A percentile compares a stretch with the other conserved stretches of the same genome.
These are phyloP conservation scores for Puya raimondii DNA, from an alignment of 176 grass and related monocot species.

Conservation along the genomic window DNA sequence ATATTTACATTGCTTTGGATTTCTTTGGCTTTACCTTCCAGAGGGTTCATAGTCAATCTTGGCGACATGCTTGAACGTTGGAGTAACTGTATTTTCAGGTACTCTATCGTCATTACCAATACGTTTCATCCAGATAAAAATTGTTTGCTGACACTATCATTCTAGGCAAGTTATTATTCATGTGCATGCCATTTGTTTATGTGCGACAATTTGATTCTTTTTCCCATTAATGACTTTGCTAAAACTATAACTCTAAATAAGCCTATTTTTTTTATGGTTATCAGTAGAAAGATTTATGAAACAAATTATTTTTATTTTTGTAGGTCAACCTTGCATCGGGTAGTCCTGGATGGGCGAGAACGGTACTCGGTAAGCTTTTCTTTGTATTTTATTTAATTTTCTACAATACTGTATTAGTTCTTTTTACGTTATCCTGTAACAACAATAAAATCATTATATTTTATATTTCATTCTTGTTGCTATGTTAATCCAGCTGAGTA, in stretches of 20 bases:
- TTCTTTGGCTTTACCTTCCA: constrained; percentile 29
- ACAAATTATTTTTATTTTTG: constrained; percentile 18
- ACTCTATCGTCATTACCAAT: constrained; percentile 1
- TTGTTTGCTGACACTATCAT: not conserved
- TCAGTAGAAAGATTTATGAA: not conserved
- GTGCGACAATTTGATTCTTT: not conserved
- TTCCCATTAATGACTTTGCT: not conserved
- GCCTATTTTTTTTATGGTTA: not conserved
- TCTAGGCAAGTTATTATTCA: not conserved
- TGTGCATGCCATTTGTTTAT: not conserved
- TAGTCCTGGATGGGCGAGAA: constrained; percentile 62
- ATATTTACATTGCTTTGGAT: constrained; percentile 1
- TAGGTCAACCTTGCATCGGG: constrained; percentile 86
- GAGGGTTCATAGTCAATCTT: constrained; percentile 93
- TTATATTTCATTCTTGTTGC: not conserved
- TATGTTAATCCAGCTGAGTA: not conserved
- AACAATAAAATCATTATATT: not conserved
- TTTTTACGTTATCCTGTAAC: not conserved
- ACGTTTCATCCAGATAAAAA: not conserved
- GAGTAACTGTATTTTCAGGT: constrained; percentile 97
- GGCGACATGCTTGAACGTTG: constrained; percentile 96
- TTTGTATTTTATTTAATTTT: not conserved
- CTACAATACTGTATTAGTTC: not conserved
- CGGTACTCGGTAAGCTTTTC: constrained; percentile 72
- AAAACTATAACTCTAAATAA: not conserved